phyloP scores from a whole-genome alignment of 257 asterid species.

The Orobanche coerulescens region DNA sequence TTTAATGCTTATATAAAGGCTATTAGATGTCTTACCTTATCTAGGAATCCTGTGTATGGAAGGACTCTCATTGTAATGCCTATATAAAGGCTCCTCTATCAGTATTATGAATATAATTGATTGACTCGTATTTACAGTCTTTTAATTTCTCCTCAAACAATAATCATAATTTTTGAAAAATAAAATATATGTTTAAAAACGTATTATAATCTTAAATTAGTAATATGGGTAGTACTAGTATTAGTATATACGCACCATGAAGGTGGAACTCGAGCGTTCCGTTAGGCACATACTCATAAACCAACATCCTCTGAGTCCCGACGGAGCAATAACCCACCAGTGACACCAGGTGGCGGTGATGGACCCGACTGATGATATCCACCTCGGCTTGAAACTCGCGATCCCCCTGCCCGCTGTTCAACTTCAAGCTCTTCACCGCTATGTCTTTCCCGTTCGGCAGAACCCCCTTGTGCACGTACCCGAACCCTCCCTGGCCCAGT shows the following conservation, averaged over 20 bases:
- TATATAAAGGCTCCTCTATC: too few relatives aligned
- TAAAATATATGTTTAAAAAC: too few relatives aligned
- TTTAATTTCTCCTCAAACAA: too few relatives aligned
- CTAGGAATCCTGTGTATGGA: too few relatives aligned
- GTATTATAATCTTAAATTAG: too few relatives aligned
- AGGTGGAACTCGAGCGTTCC: conserved; percentile 53
- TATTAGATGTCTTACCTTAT: too few relatives aligned
- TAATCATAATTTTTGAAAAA: too few relatives aligned
- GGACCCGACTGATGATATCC: conserved; percentile 56
- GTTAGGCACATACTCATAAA: conserved; percentile 48
- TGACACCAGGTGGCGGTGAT: conserved; percentile 60
- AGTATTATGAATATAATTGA: too few relatives aligned
- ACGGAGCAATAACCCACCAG: conserved; percentile 55
- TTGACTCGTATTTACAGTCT: too few relatives aligned
- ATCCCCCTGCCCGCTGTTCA: conserved; percentile 67
- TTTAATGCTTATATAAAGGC: too few relatives aligned
- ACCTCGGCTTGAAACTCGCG: conserved; percentile 67
- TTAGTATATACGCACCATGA: conserved; percentile 44
- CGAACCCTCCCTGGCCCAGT: conserved; percentile 70
- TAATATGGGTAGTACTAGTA: too few relatives aligned
- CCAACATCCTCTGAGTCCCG: conserved; percentile 45
- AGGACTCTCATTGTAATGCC: too few relatives aligned
- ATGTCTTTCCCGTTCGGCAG: conserved; percentile 48
- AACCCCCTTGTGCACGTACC: conserved; percentile 59
- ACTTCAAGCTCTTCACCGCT: conserved; percentile 53